A percentile compares a stretch with the other conserved stretches of the same genome.
phyloP scores from a whole-genome alignment of 2,329 filamentous ascomycete species.

The Colletotrichum sp. region DNA sequence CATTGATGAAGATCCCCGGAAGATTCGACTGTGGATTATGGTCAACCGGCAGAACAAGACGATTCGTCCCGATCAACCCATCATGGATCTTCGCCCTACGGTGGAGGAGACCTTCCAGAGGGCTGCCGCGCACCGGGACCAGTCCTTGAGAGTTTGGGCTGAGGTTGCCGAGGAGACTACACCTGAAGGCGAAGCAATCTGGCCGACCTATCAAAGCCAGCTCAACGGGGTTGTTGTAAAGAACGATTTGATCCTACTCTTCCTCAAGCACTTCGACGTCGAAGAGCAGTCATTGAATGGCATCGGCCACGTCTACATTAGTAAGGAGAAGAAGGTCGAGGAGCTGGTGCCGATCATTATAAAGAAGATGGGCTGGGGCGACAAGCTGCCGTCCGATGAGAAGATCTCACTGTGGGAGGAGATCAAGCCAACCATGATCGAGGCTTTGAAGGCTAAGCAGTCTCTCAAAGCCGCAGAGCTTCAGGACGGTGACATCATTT shows the following conservation, averaged over 20 bases:
- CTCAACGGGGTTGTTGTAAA: slow-evolving; percentile 62
- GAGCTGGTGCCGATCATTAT: slow-evolving; percentile 81
- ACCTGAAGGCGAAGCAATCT: slow-evolving; percentile 72
- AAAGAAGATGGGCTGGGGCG: slow-evolving; percentile 85
- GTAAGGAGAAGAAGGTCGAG: slow-evolving; percentile 84
- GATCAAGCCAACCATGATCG: slow-evolving; percentile 98
- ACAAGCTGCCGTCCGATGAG: slow-evolving; percentile 69
- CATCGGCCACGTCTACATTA: slow-evolving; percentile 84
- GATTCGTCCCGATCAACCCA: slow-evolving; percentile 84
- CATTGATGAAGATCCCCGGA: slow-evolving; percentile 68
- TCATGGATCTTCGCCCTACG: slow-evolving; percentile 78
- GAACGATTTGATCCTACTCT: slow-evolving; percentile 76
- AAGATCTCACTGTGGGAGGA: slow-evolving; percentile 85
- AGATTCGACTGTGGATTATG: slow-evolving; percentile 92
- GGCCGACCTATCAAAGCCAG: slow-evolving; percentile 68
- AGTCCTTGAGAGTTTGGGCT: slow-evolving; percentile 84
- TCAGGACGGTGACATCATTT: slow-evolving; percentile 96
- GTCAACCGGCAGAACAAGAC: slow-evolving; percentile 99
- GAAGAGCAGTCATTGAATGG: slow-evolving; percentile 78
- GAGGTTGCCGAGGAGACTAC: slow-evolving; percentile 75
- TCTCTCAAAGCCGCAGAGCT: slow-evolving; percentile 91
- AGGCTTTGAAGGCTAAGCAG: slow-evolving; percentile 88
- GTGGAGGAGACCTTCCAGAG: slow-evolving; percentile 71
- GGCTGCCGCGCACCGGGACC: slow-evolving; percentile 65
- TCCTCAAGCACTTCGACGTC: slow-evolving; percentile 90